A percentile compares a stretch with the other conserved stretches of the same genome.
Conservation (phyloP, 202 grass and related monocot genomes). For the Cymbopogon flexuosus region DNA sequence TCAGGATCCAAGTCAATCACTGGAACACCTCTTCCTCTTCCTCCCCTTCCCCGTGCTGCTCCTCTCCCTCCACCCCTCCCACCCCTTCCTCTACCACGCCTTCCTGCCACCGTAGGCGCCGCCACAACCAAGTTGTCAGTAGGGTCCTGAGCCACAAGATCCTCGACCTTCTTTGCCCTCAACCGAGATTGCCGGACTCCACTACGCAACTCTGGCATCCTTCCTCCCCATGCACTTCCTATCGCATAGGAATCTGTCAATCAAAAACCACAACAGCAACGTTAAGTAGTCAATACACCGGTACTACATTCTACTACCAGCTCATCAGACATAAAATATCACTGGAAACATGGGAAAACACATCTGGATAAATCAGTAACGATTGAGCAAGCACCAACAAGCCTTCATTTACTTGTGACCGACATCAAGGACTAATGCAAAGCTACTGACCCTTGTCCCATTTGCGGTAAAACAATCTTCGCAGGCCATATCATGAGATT, state of each 20-base stretch:
- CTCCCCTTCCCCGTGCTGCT: conserved; percentile 54
- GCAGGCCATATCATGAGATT: neutral
- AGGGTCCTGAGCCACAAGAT: conserved; percentile 45
- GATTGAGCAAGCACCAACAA: neutral
- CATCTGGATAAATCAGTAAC: conserved; percentile 13
- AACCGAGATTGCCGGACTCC: conserved; percentile 81
- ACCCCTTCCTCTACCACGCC: conserved; percentile 70
- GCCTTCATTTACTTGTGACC: neutral
- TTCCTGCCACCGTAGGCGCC: conserved; percentile 55
- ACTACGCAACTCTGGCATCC: conserved; percentile 96
- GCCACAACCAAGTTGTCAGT: conserved; percentile 42
- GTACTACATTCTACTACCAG: conserved; percentile 23
- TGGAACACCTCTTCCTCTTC: conserved; percentile 58
- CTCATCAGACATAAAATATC: conserved; percentile 18
- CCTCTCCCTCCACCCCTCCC: conserved; percentile 62
- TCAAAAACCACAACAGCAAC: neutral
- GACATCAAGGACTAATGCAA: neutral
- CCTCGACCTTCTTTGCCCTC: conserved; percentile 69
- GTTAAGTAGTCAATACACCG: conserved; percentile 16
- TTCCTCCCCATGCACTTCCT: conserved; percentile 91
- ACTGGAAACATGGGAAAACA: conserved; percentile 13
- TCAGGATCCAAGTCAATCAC: conserved; percentile 82
- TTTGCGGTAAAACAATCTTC: conserved; percentile 7
- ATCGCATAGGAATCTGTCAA: conserved; percentile 41
- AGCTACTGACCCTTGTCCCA: neutral